Evolutionary conservation across 768 basidiomycete genomes (phyloP).

Genomic region (Leccinum arenicola): DNA sequence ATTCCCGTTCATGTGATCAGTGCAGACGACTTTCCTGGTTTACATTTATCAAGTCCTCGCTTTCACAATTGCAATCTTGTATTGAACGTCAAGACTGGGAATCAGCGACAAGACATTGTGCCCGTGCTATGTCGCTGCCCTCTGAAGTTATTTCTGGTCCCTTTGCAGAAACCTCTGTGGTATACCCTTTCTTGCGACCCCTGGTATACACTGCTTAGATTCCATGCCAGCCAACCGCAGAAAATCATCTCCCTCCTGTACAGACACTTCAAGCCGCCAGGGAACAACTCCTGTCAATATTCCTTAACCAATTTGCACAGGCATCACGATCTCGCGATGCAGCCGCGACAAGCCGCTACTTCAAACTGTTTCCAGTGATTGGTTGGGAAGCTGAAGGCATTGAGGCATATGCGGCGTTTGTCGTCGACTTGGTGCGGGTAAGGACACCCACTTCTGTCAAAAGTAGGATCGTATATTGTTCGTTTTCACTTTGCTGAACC

Average conservation of each 20-base stretch:
- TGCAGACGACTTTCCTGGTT: conserved; percentile 24
- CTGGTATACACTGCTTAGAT: background rate
- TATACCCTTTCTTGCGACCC: conserved; percentile 37
- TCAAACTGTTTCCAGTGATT: conserved; percentile 95
- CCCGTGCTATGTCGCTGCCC: conserved; percentile 85
- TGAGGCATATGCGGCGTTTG: conserved; percentile 89
- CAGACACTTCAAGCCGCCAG: conserved; percentile 79
- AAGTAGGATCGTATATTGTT: conserved; percentile 45
- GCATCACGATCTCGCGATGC: conserved; percentile 84
- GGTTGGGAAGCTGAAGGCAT: conserved; percentile 93
- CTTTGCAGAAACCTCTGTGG: conserved; percentile 87
- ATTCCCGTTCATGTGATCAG: conserved; percentile 1
- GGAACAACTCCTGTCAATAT: conserved; percentile 70
- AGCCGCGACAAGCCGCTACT: conserved; percentile 86
- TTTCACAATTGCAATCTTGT: conserved; percentile 49
- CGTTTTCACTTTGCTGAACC: conserved; percentile 12
- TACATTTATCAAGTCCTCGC: conserved; percentile 53
- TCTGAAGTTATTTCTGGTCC: conserved; percentile 72
- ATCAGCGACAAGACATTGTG: conserved; percentile 86
- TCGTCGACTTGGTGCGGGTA: conserved; percentile 83
- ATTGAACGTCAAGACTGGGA: conserved; percentile 94
- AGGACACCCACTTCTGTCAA: conserved; percentile 78
- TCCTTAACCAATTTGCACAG: conserved; percentile 74
- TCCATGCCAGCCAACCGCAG: conserved; percentile 75
- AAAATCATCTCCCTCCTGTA: conserved; percentile 80